Evolutionary conservation across 1,284 basidiomycete genomes (phyloP), one percentile per base, ranked within the genome.

Genomic region (Trametes hirsuta): DNA sequence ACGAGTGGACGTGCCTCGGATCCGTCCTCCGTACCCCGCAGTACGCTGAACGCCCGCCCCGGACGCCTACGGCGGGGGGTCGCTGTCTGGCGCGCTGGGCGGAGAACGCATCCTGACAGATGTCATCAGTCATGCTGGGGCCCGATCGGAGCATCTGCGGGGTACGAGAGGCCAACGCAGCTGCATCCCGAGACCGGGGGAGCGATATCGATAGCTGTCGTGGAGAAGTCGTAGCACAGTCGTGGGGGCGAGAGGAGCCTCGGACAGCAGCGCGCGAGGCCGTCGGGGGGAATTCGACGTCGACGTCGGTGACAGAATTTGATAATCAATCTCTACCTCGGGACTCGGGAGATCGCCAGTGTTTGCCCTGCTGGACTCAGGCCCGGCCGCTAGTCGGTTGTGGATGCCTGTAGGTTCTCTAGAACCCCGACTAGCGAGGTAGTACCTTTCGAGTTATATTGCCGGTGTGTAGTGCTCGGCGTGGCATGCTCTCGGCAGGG

Each of bases 91-190:
- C 21, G 53, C 45, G 34, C 49, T 51, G 36, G 40, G 55, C 15
- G 25, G 47, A 53, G 40, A 24, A 40, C 51, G 47, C 48, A 41
- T 6, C 40, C 18, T 61, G 60, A 57, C 52, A 62, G 56, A 62
- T 58, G 60, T 51, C 48, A 62, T 62, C 60, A 62, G 44, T 58
- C 60, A 49, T 30, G 46, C 21, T n/a, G 39, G 25, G 52, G 47
- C 49, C 18, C 53, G 44, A 58, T 55, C 55, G 55, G 60, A 62
- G 44, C 37, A 24, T 21, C 30, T 34, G 35, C 45, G 53, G 24
- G 44, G 22, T 34, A 25, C 18, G 18, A 39, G 9, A 39, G n/a
- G 18, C 50, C 12, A 52, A 35, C 25, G 25, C 50, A 12, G 39
- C 10, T 3, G 30, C 50, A 22, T 42, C 37, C 52, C 52, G 52